Conservation (phyloP, 768 basidiomycete genomes). For the Chalciporus pseudorubinellus region DNA sequence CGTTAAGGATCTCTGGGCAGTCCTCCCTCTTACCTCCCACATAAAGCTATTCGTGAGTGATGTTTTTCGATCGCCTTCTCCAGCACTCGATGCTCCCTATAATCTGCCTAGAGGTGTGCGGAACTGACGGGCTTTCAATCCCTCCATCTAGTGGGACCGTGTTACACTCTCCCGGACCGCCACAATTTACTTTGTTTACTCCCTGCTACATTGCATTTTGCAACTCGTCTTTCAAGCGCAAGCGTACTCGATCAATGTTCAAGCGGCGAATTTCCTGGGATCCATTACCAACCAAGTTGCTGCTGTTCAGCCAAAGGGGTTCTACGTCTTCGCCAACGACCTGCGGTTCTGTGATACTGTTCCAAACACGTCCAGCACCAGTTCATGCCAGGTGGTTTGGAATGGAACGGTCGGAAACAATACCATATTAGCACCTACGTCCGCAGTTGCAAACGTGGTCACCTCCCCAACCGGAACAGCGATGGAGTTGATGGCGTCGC, state of each 20-base stretch:
- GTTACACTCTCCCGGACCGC: constrained; percentile 68
- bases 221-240: constrained; percentile 69
- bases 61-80: background rate
- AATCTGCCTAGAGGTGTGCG: background rate
- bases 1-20: constrained; percentile 37
- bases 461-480: background rate
- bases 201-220: constrained; percentile 60
- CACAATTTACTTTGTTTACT: constrained; percentile 63
- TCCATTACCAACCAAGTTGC: constrained; percentile 50
- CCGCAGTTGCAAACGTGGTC: background rate
- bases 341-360: constrained; percentile 59
- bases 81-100: background rate
- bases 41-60: constrained; percentile 48
- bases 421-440: background rate
- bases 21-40: constrained; percentile 38
- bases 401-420: constrained; percentile 32
- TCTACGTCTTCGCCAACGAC: constrained; percentile 46
- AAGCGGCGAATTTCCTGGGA: constrained; percentile 52
- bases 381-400: constrained; percentile 57
- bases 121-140: background rate
- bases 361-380: constrained; percentile 34
- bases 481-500: background rate
- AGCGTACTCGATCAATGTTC: constrained; percentile 62
- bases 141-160: constrained; percentile 55
- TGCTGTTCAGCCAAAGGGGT: constrained; percentile 39